These are phyloP conservation scores for Bullera alba DNA, from an alignment of 768 basidiomycete species.

Conservation along the genomic window DNA sequence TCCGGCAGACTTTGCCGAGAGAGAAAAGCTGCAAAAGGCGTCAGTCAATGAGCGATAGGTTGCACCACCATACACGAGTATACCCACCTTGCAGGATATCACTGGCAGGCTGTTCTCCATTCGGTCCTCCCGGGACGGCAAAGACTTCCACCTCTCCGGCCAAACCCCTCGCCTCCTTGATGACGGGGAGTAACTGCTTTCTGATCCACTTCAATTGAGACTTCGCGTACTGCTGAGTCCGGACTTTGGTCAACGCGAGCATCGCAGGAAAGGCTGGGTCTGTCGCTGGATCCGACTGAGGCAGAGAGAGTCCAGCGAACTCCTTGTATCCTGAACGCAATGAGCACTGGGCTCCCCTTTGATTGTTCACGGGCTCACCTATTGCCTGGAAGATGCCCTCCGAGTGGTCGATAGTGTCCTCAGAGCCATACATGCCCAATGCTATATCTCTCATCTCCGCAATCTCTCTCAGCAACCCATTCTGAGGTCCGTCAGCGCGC, in stretches of 20 bases:
- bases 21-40: constrained; percentile 54
- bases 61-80: neutral
- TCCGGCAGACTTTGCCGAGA: constrained; percentile 52
- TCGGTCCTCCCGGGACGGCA: constrained; percentile 46
- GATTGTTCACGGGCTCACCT: constrained; percentile 50
- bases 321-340: constrained; percentile 75
- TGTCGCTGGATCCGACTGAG: constrained; percentile 7
- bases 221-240: constrained; percentile 85
- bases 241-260: constrained; percentile 71
- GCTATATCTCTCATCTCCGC: constrained; percentile 50
- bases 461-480: constrained; percentile 74
- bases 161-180: constrained; percentile 52
- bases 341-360: constrained; percentile 3
- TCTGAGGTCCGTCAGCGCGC: constrained; percentile 50
- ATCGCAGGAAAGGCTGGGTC: constrained; percentile 53
- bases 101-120: constrained; percentile 65
- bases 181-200: constrained; percentile 75
- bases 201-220: constrained; percentile 86
- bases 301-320: constrained; percentile 60
- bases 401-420: constrained; percentile 22
- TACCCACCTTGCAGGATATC: constrained; percentile 48
- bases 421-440: constrained; percentile 25
- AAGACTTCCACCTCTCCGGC: constrained; percentile 35
- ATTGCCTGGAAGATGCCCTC: constrained; percentile 91
- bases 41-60: neutral